A percentile compares a stretch with the other conserved stretches of the same genome.
Conservation (phyloP, 768 basidiomycete genomes). For the Hortiboletus campestris region DNA sequence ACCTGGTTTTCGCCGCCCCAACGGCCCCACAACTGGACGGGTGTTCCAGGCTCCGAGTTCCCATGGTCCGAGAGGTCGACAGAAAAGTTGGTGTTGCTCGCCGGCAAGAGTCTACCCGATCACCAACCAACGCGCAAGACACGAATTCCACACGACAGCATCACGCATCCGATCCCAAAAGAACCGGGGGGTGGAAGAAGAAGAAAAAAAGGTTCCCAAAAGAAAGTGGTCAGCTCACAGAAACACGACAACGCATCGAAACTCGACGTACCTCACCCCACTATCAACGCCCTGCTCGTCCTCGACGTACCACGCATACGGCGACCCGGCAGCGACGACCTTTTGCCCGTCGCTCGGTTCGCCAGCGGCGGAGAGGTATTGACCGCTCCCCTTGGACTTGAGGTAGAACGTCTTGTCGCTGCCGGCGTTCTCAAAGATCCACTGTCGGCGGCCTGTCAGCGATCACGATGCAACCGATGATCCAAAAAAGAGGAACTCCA, state of each 20-base stretch:
- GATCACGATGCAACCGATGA: neutral
- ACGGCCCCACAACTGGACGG: conserved; percentile 45
- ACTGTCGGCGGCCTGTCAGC: conserved; percentile 16
- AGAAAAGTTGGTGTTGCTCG: conserved; percentile 38
- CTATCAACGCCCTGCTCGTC: conserved; percentile 38
- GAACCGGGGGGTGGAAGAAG: too few relatives aligned
- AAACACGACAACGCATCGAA: neutral
- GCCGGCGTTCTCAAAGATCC: conserved; percentile 37
- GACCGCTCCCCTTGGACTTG: conserved; percentile 39
- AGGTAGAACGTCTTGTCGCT: conserved; percentile 37
- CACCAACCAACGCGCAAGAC: too few relatives aligned
- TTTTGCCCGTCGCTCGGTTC: conserved; percentile 35
- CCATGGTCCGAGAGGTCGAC: conserved; percentile 51
- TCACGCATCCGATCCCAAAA: too few relatives aligned
- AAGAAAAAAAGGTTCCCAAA: neutral
- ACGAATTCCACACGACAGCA: too few relatives aligned
- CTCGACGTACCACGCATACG: conserved; percentile 51
- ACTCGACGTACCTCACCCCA: conserved; percentile 40
- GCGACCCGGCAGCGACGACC: conserved; percentile 37
- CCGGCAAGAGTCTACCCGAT: conserved; percentile 43
- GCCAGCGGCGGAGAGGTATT: conserved; percentile 41
- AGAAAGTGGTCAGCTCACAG: neutral
- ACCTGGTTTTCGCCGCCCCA: conserved; percentile 54
- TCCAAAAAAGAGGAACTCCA: too few relatives aligned
- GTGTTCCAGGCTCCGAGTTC: conserved; percentile 42